Evolutionary conservation across 768 basidiomycete species (phyloP), one percentile per base, ranked within the genome.

Genomic region (Guyanaporus albipodus): DNA sequence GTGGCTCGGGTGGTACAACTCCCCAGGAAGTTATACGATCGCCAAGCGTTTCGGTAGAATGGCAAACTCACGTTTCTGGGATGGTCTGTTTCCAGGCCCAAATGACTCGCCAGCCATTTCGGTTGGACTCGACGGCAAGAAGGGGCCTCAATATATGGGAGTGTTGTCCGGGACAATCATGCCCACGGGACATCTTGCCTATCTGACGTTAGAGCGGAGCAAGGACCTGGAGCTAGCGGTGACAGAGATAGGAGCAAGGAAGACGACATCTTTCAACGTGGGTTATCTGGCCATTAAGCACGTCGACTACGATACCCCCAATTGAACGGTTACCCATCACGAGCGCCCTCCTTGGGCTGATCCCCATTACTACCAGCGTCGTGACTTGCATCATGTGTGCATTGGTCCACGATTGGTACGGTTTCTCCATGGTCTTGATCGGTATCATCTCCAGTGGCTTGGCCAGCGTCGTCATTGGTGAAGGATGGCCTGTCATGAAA

Each of bases 1-100:
- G 17, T 70, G 58, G 60, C 48, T 70, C 5, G 68, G 68, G 1
- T 70, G 62, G 63, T 70, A 53, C 38, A 69, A 69, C 21, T 63
- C 68, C 6, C 69, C 69, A 0, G 68, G 69, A 8, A 64, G 65
- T 38, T 62, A 64, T 43, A 54, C 47, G 0, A 35, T 70, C 28
- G 68, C 67, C 8, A 70, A 59, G 48, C 53, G 49, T 15, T 69
- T 67, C 33, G 67, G 65, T 6, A 44, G 56, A 21, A 50, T 69
- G 40, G 67, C 69, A 0, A 54, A 59, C 18, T 56, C 59, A 2
- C 54, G 53, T 11, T 47, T 69, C 36, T 69, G 68, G 67, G 57
- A 60, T 39, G 67, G 58, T 8, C 31, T 70, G 2, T 69, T 62
- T 40, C 67, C 67, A 5, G 63, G 65, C 8, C 24, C 52, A 5